Evolutionary conservation across 1,284 basidiomycete species (phyloP).

Genomic region (Spongiforma sp.): DNA sequence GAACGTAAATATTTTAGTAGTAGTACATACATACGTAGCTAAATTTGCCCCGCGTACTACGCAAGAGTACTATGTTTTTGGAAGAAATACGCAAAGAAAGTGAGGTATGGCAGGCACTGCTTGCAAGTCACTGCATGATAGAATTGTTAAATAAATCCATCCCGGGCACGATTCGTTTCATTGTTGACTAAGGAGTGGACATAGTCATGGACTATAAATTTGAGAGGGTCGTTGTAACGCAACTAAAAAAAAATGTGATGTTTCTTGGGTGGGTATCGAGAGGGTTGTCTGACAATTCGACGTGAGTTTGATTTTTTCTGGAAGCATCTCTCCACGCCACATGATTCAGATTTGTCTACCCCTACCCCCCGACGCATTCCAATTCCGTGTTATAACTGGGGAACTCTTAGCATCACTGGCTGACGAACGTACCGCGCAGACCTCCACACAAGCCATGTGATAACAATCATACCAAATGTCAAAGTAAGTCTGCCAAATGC

Average conservation of each 20-base stretch:
- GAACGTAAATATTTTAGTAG: no score
- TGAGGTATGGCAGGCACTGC: background rate
- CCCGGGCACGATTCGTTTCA: background rate
- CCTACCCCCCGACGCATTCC: constrained; percentile 5
- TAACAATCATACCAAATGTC: constrained; percentile 48
- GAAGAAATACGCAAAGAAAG: no score
- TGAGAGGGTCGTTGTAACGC: constrained; percentile 3
- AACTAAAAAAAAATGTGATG: background rate
- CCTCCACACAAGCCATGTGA: constrained; percentile 56
- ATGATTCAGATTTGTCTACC: constrained; percentile 12
- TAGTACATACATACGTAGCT: no score
- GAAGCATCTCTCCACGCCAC: background rate
- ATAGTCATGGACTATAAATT: constrained; percentile 7
- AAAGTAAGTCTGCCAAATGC: constrained; percentile 42
- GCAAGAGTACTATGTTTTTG: no score
- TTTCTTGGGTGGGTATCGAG: constrained; percentile 5
- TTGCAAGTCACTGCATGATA: background rate
- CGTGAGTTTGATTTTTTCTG: background rate
- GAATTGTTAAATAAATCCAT: background rate
- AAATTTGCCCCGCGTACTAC: no score
- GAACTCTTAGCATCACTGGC: constrained; percentile 34
- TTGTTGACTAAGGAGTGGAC: constrained; percentile 1
- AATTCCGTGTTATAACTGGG: constrained; percentile 25
- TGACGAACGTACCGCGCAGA: constrained; percentile 44
- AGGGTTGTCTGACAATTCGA: background rate